Evolutionary conservation across 2,329 filamentous ascomycete species (phyloP).

Genomic region (Fusarium siculi): DNA sequence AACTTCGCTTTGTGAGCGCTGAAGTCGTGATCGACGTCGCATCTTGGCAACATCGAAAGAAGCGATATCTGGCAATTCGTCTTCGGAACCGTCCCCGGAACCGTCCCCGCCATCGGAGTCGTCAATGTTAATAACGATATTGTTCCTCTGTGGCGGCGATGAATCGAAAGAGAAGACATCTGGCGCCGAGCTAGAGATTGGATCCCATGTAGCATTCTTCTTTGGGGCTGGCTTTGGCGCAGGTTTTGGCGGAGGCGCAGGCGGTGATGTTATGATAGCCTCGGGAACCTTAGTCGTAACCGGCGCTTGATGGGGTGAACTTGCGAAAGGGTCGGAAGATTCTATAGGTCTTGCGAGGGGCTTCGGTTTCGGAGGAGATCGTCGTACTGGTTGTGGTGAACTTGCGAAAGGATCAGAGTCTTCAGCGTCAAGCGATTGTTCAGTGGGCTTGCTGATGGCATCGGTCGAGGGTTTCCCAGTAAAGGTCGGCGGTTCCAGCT

Average conservation of each 20-base stretch:
- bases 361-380: background rate
- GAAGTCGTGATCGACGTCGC: slow-evolving; percentile 38
- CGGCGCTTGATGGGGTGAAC: slow-evolving; percentile 6
- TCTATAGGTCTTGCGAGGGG: slow-evolving; percentile 3
- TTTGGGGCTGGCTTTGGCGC: background rate
- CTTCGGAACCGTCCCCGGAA: slow-evolving; percentile 52
- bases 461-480: background rate
- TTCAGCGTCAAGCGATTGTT: background rate
- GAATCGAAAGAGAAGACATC: slow-evolving; percentile 45
- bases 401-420: slow-evolving; percentile 51
- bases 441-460: background rate
- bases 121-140: slow-evolving; percentile 51
- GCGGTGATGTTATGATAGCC: slow-evolving; percentile 6
- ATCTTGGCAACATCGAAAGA: slow-evolving; percentile 52
- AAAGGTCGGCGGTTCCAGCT: background rate
- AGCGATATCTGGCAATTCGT: slow-evolving; percentile 61
- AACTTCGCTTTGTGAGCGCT: slow-evolving; percentile 48
- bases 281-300: slow-evolving; percentile 6
- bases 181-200: slow-evolving; percentile 65
- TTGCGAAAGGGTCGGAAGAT: slow-evolving; percentile 39
- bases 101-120: slow-evolving; percentile 45
- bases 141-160: slow-evolving; percentile 19
- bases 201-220: slow-evolving; percentile 55
- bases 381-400: slow-evolving; percentile 40
- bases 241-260: slow-evolving; percentile 1